Conservation (phyloP, 306 rosid species). For the Vigna trinervia region DNA sequence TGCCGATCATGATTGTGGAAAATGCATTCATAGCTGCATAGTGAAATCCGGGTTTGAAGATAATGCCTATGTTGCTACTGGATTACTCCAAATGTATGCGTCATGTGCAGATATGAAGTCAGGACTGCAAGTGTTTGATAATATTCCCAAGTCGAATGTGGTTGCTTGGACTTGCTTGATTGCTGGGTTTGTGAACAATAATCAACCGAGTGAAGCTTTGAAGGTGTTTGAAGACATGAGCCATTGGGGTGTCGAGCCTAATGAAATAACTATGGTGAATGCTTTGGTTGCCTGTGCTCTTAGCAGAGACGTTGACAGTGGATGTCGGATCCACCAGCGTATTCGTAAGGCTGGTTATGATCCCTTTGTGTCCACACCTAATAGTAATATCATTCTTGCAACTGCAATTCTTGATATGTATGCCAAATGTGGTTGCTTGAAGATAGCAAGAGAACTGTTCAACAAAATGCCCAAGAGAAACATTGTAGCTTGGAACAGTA, state of each 20-base stretch:
- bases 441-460: constrained; percentile 64
- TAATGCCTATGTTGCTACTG: constrained; percentile 61
- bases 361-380: constrained; percentile 51
- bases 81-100: constrained; percentile 68
- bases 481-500: constrained; percentile 70
- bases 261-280: constrained; percentile 77
- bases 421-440: constrained; percentile 76
- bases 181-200: constrained; percentile 59
- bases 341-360: constrained; percentile 63
- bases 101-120: constrained; percentile 51
- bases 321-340: constrained; percentile 56
- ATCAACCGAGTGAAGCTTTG: constrained; percentile 51
- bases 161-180: constrained; percentile 87
- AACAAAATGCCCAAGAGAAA: constrained; percentile 68
- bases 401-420: constrained; percentile 78
- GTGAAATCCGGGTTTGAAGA: constrained; percentile 70
- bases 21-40: constrained; percentile 60
- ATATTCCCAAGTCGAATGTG: constrained; percentile 70
- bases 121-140: constrained; percentile 67
- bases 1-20: constrained; percentile 50
- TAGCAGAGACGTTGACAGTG: constrained; percentile 64
- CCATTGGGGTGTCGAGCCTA: constrained; percentile 58
- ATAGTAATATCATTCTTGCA: constrained; percentile 67
- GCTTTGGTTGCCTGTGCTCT: constrained; percentile 76
- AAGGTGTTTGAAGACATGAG: constrained; percentile 63